Evolutionary conservation across 495 filamentous ascomycete species (phyloP), one percentile per base, ranked within the genome.

Genomic region (Pseudevernia furfuracea): DNA sequence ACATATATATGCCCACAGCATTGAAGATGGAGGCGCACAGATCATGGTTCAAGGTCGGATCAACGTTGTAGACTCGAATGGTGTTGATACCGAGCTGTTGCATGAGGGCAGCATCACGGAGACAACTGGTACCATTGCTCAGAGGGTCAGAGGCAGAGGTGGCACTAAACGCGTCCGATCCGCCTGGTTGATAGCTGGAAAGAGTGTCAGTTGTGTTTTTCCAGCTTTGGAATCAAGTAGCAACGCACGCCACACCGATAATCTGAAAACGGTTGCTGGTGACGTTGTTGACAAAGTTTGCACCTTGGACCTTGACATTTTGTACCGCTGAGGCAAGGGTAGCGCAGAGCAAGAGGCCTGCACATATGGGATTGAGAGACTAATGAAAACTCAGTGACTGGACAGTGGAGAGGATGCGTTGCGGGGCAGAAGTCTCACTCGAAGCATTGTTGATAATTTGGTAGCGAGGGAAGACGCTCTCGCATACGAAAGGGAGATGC

Each of bases 11-110:
- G 67, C 89, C 87, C 55, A 87, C 89, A 17, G 85, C 83, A 70
- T 97, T 95, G 83, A 97, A 97, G 73, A 96, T 92, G 63, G 85
- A 89, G 37, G 85, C 91, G 74, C 93, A 97, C 66, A 88, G 78
- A 70, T 96, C 89, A 76, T 97, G 93, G 79, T 96, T 89, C 64
- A 90, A 70, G 55, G 82, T 77, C 15, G 93, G 92, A 71, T 90
- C 85, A 61, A 97, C 73, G 80, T 96, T 97, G 81, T 97, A 97
- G 12, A 94, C 84, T 66, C 93, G 90, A 74, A 97, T 93, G 37
- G 91, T 87, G 79, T 97, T 96, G 67, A 94, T 76, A 76, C 87
- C 89, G 62, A 97, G 79, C 34, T 81, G 74, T 80, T 97, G 93
- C 84, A 97, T 90, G 32, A 97, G 78, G 14, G 91, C 91, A 58